Evolutionary conservation across 345 rosid genomes (phyloP), one percentile per base, ranked within the genome.

Genomic region (Aethionema arabicum): DNA sequence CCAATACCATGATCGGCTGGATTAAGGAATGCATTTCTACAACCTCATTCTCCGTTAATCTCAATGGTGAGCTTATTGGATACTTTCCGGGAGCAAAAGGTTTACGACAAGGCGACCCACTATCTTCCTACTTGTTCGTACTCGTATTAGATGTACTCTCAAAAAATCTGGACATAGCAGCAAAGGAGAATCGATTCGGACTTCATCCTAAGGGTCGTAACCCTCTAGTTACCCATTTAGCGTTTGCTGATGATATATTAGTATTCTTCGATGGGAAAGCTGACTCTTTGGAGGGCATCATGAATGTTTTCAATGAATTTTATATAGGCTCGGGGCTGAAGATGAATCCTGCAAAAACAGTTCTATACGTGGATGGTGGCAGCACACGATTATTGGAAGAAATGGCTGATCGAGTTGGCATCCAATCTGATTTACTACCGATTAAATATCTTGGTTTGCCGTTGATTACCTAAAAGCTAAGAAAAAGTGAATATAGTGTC

Each of bases 131-230:
- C 0, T 7, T 54, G 0, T 54, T 54, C 8, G 59, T 54, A 0
- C 0, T 54, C 0, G 31, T 30, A 0, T 33, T 54, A n/a, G 59
- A 54, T 4, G 6, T 33, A 0, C 29, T 54, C 0, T 54, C 59
- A 0, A 54, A 33, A 4, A 0, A 4, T 1, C 1, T 54, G 3
- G 37, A 54, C 14, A 0, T 0, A 14, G 43, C 38, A 0, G 43
- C 41, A 0, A 2, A 4, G 0, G 16, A 10, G 5, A 0, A 0
- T 0, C 0, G 0, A 0, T 33, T 54, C 2, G 0, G 4, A 0
- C 1, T 8, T 2, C 59, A 32, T n/a, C 59, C 59, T 0, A 8
- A 4, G 0, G 33, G 59, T 10, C 4, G 15, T 2, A 16, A 16
- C 2, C 40, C 42, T 4, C 6, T 33, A 0, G 9, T 54, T 0